A percentile compares a stretch with the other conserved stretches of the same genome.
Evolutionary conservation across 176 grass and related monocot species (phyloP).

Genomic region (maize (Zea mays)): Zm-B73-REFERENCE-NAM-5.0 NC_050100.1:28839501-28840000

Average conservation of each 20-base stretch:
- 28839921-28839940: constrained; percentile 22
- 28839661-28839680: background rate
- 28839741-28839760: background rate
- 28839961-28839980: constrained; percentile 42
- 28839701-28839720: background rate
- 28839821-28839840: background rate
- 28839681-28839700: background rate
- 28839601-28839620: background rate
- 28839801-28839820: background rate
- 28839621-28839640: too few relatives aligned
- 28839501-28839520: too few relatives aligned
- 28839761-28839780: background rate
- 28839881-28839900: constrained; percentile 19
- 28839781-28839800: constrained; percentile 12
- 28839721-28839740: background rate
- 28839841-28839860: background rate
- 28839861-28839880: background rate
- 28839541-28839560: too few relatives aligned
- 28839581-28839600: too few relatives aligned
- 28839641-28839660: too few relatives aligned
- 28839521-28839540: too few relatives aligned
- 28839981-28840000: constrained; percentile 20
- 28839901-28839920: constrained; percentile 3
- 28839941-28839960: constrained; percentile 11
- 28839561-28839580: too few relatives aligned